Conservation (phyloP, 1,139 yeast genomes). For the Hansenula anomala region DNA sequence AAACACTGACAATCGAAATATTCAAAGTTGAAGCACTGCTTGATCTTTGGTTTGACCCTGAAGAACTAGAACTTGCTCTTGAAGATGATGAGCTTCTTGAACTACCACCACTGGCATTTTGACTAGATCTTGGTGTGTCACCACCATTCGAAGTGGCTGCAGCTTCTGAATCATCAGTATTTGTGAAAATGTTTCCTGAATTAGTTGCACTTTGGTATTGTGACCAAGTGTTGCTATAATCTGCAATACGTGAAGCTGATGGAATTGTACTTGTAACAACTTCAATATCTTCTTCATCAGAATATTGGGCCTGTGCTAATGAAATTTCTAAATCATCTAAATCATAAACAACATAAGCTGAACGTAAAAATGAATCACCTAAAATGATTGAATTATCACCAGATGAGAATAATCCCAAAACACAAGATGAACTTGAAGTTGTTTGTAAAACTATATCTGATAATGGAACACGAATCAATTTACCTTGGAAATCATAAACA, state of each 20-base stretch:
- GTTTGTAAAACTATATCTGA: neutral
- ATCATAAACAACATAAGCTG: slow-evolving; percentile 73
- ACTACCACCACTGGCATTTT: neutral
- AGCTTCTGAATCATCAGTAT: neutral
- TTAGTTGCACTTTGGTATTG: neutral
- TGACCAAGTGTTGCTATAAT: slow-evolving; percentile 22
- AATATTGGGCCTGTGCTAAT: slow-evolving; percentile 49
- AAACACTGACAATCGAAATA: neutral
- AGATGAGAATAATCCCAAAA: slow-evolving; percentile 26
- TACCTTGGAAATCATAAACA: slow-evolving; percentile 47
- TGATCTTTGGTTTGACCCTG: too few species aligned
- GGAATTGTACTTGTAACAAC: slow-evolving; percentile 37
- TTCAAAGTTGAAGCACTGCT: neutral
- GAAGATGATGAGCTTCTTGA: neutral
- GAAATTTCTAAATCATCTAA: slow-evolving; percentile 58
- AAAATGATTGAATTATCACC: slow-evolving; percentile 32
- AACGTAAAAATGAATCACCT: slow-evolving; percentile 69
- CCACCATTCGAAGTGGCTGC: neutral
- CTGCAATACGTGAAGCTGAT: slow-evolving; percentile 35
- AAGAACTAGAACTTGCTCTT: too few species aligned
- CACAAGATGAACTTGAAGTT: slow-evolving; percentile 19
- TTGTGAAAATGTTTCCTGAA: slow-evolving; percentile 3
- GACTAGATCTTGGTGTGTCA: neutral
- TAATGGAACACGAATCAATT: slow-evolving; percentile 31
- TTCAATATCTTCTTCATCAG: slow-evolving; percentile 35